Conservation (phyloP, 352 stramenopile genomes). For the Globisporangium alternatum region DNA sequence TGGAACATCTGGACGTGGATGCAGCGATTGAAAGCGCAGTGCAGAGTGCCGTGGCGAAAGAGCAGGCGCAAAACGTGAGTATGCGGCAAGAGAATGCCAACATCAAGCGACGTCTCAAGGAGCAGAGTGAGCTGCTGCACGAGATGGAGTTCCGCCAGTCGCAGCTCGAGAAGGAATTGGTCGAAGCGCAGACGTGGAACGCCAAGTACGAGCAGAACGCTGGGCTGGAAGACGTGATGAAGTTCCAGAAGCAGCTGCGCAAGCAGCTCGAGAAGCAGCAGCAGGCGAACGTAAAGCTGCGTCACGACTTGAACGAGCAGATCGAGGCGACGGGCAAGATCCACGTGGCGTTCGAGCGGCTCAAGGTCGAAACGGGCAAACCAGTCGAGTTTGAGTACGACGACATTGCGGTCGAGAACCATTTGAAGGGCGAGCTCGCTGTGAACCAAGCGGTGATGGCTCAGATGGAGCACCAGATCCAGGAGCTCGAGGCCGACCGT, state of each 20-base stretch:
- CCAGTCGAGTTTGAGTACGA: conserved; percentile 52
- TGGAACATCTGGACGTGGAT: conserved; percentile 49
- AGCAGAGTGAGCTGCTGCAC: conserved; percentile 44
- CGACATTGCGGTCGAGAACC: conserved; percentile 46
- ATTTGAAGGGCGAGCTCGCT: conserved; percentile 54
- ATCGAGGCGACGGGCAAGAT: conserved; percentile 57
- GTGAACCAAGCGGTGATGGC: conserved; percentile 51
- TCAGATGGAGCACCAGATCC: conserved; percentile 62
- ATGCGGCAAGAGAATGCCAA: conserved; percentile 34
- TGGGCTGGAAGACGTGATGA: conserved; percentile 71
- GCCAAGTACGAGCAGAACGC: conserved; percentile 61
- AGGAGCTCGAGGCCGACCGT: conserved; percentile 62
- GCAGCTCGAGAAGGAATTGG: conserved; percentile 55
- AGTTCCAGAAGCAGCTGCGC: conserved; percentile 69
- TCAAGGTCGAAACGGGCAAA: conserved; percentile 56
- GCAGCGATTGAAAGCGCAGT: conserved; percentile 30
- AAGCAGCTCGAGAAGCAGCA: conserved; percentile 61
- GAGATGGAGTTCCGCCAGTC: conserved; percentile 54
- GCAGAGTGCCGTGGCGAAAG: conserved; percentile 29
- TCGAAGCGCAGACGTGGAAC: conserved; percentile 62
- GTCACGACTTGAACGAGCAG: conserved; percentile 56
- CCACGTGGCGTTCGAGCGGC: conserved; percentile 50
- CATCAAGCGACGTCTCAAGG: conserved; percentile 44
- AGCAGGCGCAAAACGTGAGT: conserved; percentile 26
- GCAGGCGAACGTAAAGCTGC: conserved; percentile 52